phyloP scores from a whole-genome alignment of 495 filamentous ascomycete genomes.

The Tuber brumale region DNA sequence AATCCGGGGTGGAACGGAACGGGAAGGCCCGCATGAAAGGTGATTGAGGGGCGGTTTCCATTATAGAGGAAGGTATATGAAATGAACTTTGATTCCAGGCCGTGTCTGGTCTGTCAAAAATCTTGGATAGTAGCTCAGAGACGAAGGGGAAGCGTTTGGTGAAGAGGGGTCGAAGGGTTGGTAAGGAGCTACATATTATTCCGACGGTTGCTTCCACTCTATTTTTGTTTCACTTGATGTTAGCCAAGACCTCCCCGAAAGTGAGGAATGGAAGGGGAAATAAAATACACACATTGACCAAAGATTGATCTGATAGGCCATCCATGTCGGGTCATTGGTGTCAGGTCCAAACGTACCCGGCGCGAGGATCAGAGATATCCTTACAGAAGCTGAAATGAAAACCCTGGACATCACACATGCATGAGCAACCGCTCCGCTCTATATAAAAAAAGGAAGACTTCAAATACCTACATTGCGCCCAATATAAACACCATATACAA shows the following conservation, averaged over 20 bases:
- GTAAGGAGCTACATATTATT: constrained; percentile 14
- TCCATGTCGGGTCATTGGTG: not conserved
- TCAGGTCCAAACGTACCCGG: not conserved
- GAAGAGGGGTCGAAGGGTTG: constrained; percentile 10
- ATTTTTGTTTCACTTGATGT: not conserved
- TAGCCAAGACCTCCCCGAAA: not conserved
- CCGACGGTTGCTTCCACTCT: constrained; percentile 10
- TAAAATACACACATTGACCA: constrained; percentile 1
- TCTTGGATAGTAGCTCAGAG: not conserved
- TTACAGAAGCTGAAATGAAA: not conserved
- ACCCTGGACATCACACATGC: not conserved
- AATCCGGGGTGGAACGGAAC: not conserved
- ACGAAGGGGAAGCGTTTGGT: constrained; percentile 5
- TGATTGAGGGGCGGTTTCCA: not conserved
- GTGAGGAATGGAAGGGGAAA: not conserved
- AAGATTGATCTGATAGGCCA: not conserved
- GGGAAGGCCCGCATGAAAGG: not conserved
- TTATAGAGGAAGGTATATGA: not conserved
- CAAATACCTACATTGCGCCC: constrained; percentile 2
- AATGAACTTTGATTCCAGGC: not conserved
- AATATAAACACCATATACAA: constrained; percentile 13
- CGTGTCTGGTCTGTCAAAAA: not conserved
- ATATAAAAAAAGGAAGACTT: not conserved
- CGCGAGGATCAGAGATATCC: not conserved
- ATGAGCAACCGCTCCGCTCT: not conserved